Base-by-base conservation (phyloP, 208 protist species). In the Herpetomonas samuelpessoai region DNA sequence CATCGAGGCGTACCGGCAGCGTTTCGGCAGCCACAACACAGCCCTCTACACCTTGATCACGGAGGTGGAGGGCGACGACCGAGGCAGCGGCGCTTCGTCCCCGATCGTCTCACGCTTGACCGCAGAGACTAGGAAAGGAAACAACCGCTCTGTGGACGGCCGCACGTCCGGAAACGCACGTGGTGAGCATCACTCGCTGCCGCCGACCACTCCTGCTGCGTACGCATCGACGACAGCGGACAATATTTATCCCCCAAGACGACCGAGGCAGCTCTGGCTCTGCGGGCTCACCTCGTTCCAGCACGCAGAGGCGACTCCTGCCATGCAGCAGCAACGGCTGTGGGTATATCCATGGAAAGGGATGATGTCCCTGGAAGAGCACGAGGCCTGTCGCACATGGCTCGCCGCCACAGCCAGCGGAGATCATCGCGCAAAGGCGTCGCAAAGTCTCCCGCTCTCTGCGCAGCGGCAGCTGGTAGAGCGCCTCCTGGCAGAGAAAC, bases 191-290 rank as follows among this genome's bases (percentile, higher is more conserved):
- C n/a, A n/a, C n/a, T n/a, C n/a, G n/a, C n/a, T n/a, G n/a, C n/a
- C n/a, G n/a, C n/a, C n/a, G n/a, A n/a, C n/a, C n/a, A n/a, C n/a
- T n/a, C n/a, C n/a, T n/a, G n/a, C n/a, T n/a, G n/a, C n/a, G n/a
- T n/a, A n/a, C n/a, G n/a, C n/a, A n/a, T 80, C 76, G n/a, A 53
- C 49, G 27, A 45, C 49, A 24, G 77, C 81, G 0, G 74, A 82
- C 58, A 88, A 84, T 55, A 39, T 84, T 6, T 71, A 74, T 57
- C 69, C 76, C 16, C 48, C 63, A 25, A 72, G 75, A 3, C 69
- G 74, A 14, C 70, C 71, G 24, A 30, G 27, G 35, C 39, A 60
- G 22, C 53, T 80, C 27, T 79, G 74, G 76, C 41, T 77, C 16
- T 70, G 62, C 3, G 81, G 81, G 14, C 30, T 88, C 24, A 54